Percentiles rank a stretch among this genome's conserved stretches.
These are phyloP conservation scores for Tillandsia fasciculata DNA, from an alignment of 176 grass and related monocot genomes.

Conservation along the genomic window DNA sequence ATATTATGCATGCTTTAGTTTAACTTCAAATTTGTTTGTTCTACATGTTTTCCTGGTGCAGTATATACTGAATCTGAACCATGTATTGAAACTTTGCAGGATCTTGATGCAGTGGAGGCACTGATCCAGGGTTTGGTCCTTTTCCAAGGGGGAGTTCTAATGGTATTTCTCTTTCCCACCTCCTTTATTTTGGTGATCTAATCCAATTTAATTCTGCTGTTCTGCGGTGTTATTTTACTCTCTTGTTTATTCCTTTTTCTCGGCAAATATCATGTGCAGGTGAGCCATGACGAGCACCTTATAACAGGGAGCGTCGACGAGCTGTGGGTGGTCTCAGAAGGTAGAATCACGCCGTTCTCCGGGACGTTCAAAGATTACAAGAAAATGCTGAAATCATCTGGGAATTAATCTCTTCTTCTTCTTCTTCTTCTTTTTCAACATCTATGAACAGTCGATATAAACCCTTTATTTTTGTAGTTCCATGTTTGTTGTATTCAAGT, in stretches of 20 bases:
- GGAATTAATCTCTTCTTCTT: background rate
- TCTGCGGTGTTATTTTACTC: background rate
- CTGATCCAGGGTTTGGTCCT: constrained; percentile 87
- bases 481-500: too few relatives aligned
- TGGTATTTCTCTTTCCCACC: constrained; percentile 32
- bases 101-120: constrained; percentile 90
- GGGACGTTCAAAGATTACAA: constrained; percentile 91
- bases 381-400: constrained; percentile 57
- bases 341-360: constrained; percentile 50
- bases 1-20: constrained; percentile 6
- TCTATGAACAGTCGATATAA: too few relatives aligned
- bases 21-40: too few relatives aligned
- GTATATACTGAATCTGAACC: background rate
- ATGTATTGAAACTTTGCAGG: constrained; percentile 31
- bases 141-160: constrained; percentile 95
- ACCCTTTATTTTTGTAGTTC: too few relatives aligned
- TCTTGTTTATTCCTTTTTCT: background rate
- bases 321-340: constrained; percentile 73
- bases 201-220: background rate
- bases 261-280: constrained; percentile 24
- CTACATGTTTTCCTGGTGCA: too few relatives aligned
- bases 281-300: constrained; percentile 97
- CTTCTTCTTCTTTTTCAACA: too few relatives aligned
- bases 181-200: background rate
- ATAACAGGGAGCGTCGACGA: constrained; percentile 85